These are phyloP conservation scores for Leccinum pachyderme DNA, from an alignment of 1,284 basidiomycete genomes.

Conservation along the genomic window DNA sequence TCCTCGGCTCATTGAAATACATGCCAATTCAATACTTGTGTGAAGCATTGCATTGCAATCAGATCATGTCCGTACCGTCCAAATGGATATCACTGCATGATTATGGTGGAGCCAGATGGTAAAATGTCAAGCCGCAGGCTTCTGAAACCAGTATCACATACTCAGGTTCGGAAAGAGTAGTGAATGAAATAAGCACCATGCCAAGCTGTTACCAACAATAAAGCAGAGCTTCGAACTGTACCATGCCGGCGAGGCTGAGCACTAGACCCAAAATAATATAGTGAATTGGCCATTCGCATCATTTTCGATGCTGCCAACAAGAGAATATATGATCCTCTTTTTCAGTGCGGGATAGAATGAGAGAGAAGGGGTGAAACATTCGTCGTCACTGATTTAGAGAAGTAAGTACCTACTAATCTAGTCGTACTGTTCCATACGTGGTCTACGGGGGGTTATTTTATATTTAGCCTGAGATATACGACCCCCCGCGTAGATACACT, in stretches of 20 bases:
- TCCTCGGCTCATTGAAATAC: not conserved
- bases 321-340: no score
- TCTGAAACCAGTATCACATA: not conserved
- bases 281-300: not conserved
- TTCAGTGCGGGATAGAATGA: no score
- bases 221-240: not conserved
- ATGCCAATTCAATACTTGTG: not conserved
- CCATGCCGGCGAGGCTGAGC: not conserved
- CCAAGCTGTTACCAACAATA: not conserved
- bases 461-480: not conserved
- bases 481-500: not conserved
- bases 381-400: no score
- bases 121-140: not conserved
- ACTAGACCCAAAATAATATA: not conserved
- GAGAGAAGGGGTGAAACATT: no score
- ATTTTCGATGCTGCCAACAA: no score
- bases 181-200: not conserved
- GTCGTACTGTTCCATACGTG: no score
- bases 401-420: no score
- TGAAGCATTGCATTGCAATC: not conserved
- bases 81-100: not conserved
- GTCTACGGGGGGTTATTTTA: not conserved
- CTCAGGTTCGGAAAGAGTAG: no score
- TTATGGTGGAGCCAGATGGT: not conserved
- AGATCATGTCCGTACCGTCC: not conserved